Conservation (phyloP, 2,329 filamentous ascomycete genomes). For the Neonectria hederae region DNA sequence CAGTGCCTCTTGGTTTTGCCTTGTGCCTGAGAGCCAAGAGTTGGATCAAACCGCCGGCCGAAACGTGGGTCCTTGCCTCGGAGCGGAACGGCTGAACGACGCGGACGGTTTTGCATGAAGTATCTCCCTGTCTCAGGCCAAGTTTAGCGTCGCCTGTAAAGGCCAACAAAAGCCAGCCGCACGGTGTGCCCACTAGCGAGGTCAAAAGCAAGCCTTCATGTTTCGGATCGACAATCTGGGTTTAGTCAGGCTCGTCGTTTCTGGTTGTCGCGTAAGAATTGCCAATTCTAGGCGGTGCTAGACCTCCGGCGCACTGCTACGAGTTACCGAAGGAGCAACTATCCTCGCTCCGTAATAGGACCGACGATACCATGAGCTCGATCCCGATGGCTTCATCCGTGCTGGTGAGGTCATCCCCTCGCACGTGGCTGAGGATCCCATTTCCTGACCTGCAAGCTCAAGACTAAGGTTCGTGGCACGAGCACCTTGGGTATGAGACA, state of each 20-base stretch:
- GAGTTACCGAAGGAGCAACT: slow-evolving; percentile 5
- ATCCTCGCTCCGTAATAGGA: neutral
- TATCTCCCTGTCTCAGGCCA: slow-evolving; percentile 30
- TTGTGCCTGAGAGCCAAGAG: neutral
- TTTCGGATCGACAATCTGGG: slow-evolving; percentile 16
- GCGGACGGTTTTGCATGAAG: slow-evolving; percentile 11
- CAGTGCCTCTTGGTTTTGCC: neutral
- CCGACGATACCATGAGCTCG: slow-evolving; percentile 3
- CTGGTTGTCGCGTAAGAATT: slow-evolving; percentile 6
- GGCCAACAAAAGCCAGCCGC: slow-evolving; percentile 25
- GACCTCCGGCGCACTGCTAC: slow-evolving; percentile 11
- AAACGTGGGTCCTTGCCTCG: slow-evolving; percentile 7
- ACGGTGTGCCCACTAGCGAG: slow-evolving; percentile 18
- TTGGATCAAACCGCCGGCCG: slow-evolving; percentile 3
- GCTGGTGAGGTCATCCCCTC: slow-evolving; percentile 16
- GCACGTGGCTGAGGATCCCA: slow-evolving; percentile 17
- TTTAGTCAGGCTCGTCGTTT: neutral
- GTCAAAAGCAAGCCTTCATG: slow-evolving; percentile 12
- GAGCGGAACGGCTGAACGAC: slow-evolving; percentile 16
- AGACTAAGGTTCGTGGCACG: neutral
- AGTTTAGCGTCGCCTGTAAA: slow-evolving; percentile 26
- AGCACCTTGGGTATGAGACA: slow-evolving; percentile 4
- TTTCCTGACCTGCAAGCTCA: neutral
- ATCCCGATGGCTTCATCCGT: slow-evolving; percentile 14
- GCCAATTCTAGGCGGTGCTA: slow-evolving; percentile 4